Evolutionary conservation across 1,284 basidiomycete genomes (phyloP).

Genomic region (Leccinum subspadiceum): DNA sequence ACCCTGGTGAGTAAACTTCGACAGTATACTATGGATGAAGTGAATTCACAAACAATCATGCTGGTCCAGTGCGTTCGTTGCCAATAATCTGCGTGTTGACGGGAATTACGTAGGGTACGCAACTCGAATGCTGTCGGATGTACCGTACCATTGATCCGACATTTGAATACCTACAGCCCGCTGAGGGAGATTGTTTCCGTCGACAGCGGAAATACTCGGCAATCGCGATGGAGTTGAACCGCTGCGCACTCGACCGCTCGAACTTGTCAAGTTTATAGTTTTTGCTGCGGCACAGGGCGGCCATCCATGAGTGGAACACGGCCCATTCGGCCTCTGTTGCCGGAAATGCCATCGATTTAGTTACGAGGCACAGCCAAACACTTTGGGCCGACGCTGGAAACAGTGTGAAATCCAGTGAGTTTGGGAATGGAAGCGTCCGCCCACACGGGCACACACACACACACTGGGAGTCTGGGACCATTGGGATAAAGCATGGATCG

Average conservation of each 20-base stretch:
- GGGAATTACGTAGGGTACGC: constrained; percentile 30
- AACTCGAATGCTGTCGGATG: constrained; percentile 24
- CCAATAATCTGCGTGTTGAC: constrained; percentile 1
- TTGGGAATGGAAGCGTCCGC: constrained; percentile 23
- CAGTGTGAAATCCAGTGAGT: constrained; percentile 29
- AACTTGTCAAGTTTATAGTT: constrained; percentile 11
- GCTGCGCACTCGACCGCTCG: constrained; percentile 2
- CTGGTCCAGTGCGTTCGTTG: constrained; percentile 2
- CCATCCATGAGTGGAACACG: constrained; percentile 11
- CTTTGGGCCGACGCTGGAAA: constrained; percentile 8
- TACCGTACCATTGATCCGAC: constrained; percentile 30
- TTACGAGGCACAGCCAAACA: constrained; percentile 32
- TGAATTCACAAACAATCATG: constrained; percentile 3
- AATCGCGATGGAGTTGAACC: constrained; percentile 10
- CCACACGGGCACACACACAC: not conserved
- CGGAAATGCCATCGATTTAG: constrained; percentile 29
- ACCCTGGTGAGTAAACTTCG: constrained; percentile 13
- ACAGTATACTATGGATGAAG: not conserved
- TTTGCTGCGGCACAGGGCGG: constrained; percentile 19
- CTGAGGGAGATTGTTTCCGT: constrained; percentile 12
- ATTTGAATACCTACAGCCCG: constrained; percentile 15
- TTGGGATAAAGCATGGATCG: constrained; percentile 7
- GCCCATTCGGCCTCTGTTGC: constrained; percentile 20
- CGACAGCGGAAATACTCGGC: constrained; percentile 26
- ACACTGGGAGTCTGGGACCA: constrained; percentile 10